phyloP scores from a whole-genome alignment of 768 basidiomycete genomes.

The Gelatoporia subvermispora region DNA sequence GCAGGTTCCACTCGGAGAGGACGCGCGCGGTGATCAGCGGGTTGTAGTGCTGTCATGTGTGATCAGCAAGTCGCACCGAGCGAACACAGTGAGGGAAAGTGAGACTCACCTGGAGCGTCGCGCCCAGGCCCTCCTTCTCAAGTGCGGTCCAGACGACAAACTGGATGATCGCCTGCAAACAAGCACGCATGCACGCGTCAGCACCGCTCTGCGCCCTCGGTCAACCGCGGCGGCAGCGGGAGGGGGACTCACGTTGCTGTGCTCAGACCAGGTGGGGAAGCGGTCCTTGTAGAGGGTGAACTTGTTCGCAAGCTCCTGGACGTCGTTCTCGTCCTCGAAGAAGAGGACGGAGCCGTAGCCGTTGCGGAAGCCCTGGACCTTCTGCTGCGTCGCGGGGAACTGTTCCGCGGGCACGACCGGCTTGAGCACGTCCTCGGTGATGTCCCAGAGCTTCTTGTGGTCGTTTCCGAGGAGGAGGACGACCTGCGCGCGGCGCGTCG shows the following conservation, averaged over 20 bases:
- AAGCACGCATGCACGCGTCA: neutral
- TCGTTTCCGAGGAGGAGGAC: conserved; percentile 17
- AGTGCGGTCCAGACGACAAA: conserved; percentile 19
- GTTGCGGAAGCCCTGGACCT: conserved; percentile 13
- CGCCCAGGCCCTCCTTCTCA: conserved; percentile 17
- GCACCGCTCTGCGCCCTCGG: no score
- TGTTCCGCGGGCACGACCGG: conserved; percentile 14
- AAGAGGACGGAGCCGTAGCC: conserved; percentile 20
- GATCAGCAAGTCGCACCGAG: neutral
- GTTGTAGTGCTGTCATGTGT: conserved; percentile 18
- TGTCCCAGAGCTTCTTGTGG: conserved; percentile 20
- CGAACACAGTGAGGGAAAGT: neutral
- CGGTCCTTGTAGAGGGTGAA: conserved; percentile 16
- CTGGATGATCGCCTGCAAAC: conserved; percentile 14
- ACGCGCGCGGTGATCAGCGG: conserved; percentile 16
- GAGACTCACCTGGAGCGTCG: conserved; percentile 9
- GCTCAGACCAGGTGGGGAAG: conserved; percentile 17
- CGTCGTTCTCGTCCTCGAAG: conserved; percentile 16
- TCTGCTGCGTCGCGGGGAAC: conserved; percentile 12
- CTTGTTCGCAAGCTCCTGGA: conserved; percentile 13
- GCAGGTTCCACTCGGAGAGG: conserved; percentile 15
- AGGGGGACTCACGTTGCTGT: conserved; percentile 8
- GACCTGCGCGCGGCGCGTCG: conserved; percentile 1
- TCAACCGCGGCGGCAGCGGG: neutral
- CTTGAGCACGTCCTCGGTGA: conserved; percentile 13